These are phyloP conservation scores for Chlamydomonas eustigma DNA, from an alignment of 139 green algal species.

Conservation along the genomic window DNA sequence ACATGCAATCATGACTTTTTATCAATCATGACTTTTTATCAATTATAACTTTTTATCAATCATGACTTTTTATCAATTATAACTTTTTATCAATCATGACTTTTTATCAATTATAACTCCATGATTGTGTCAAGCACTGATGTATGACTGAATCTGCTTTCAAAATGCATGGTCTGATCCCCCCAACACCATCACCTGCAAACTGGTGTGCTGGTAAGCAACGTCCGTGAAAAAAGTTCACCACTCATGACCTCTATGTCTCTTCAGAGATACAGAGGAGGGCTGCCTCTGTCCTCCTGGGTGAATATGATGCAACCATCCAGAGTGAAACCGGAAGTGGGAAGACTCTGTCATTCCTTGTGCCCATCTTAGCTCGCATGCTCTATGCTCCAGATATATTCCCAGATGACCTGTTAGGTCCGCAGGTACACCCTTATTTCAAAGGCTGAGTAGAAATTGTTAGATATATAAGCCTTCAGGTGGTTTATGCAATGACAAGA, in stretches of 20 bases:
- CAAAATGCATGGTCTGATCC: background rate
- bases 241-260: too few species aligned
- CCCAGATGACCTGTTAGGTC: conserved; percentile 65
- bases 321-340: conserved; percentile 66
- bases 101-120: too few species aligned
- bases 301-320: conserved; percentile 60
- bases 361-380: conserved; percentile 60
- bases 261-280: conserved; percentile 71
- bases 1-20: too few species aligned
- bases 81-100: too few species aligned
- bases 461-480: too few species aligned
- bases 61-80: too few species aligned
- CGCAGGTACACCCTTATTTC: too few species aligned
- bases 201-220: background rate
- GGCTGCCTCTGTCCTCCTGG: conserved; percentile 45
- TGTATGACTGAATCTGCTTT: background rate
- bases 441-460: too few species aligned
- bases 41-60: too few species aligned
- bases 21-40: too few species aligned
- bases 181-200: background rate
- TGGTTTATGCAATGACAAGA: too few species aligned
- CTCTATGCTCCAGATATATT: conserved; percentile 66
- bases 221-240: background rate
- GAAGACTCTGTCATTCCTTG: conserved; percentile 79
- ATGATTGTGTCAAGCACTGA: background rate